Evolutionary conservation across 257 asterid species (phyloP), one percentile per base, ranked within the genome.

Genomic region (Solanum clarkiae): DNA sequence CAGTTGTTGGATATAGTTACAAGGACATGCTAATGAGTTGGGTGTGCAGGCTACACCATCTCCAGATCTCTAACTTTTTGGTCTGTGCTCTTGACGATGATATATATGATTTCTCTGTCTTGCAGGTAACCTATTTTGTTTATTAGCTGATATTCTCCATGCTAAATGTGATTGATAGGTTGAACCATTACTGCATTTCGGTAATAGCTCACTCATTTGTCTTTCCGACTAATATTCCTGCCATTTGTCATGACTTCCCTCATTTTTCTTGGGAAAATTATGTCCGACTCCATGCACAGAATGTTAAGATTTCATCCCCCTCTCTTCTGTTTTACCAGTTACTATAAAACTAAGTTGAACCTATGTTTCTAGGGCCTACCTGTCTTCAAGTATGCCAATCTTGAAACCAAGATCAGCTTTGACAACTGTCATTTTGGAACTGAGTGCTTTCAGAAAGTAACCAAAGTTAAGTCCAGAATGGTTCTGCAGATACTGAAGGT

Each of bases 21-120:
- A 93, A 94, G 89, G 98, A 97, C 86, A 93, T 95, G 98, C 89
- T 95, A 65, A 96, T 96, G 99, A 96, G 98, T 87, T 96, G 99
- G 99, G 93, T 90, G 8, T 96, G 99, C 90, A 90, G 96, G 88
- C 91, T 93, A 55, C 90, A 90, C 57, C 91, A 83, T 85, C 97
- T 96, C 51, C 89, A 86, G 88, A 86, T 96, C 16, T 86, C 82
- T 6, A 95, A 95, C 87, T 95, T 91, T 59, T 90, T 96, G 89
- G 93, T 95, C 84, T 91, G 95, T 84, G 98, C 98, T 72, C 96
- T 95, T 85, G 98, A 96, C 60, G 87, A 88, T 47, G 96, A 96
- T 86, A 85, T 92, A 72, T 95, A 94, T 60, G 91, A 92, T 15
- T 95, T 95, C 87, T 88, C 97, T 22, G 88, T 95, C 86, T 84